Conservation (phyloP, 192 early-diverging fungal genomes). For the Piromyces sp. region DNA sequence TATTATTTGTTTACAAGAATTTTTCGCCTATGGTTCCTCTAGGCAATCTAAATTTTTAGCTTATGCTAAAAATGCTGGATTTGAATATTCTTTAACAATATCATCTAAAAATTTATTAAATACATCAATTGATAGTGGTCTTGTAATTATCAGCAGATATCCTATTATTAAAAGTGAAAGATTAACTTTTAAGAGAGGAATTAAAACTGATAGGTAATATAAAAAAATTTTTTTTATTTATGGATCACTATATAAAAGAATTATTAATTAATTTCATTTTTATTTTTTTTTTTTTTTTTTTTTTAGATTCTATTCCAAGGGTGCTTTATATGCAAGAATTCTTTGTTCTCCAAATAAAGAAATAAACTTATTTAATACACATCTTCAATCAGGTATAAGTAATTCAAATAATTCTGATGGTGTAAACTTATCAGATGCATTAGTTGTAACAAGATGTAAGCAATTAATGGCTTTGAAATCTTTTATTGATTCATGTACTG, state of each 20-base stretch:
- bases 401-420: slow-evolving; percentile 30
- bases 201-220: slow-evolving; percentile 52
- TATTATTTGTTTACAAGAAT: slow-evolving; percentile 63
- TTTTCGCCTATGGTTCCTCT: slow-evolving; percentile 54
- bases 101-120: slow-evolving; percentile 41
- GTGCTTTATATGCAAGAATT: slow-evolving; percentile 58
- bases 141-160: slow-evolving; percentile 54
- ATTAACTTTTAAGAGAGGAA: slow-evolving; percentile 45
- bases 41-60: slow-evolving; percentile 35
- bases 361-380: slow-evolving; percentile 56
- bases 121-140: slow-evolving; percentile 51
- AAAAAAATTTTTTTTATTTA: too few species aligned
- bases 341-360: slow-evolving; percentile 17
- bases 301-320: slow-evolving; percentile 41
- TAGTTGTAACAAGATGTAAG: slow-evolving; percentile 29
- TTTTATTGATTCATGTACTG: slow-evolving; percentile 48
- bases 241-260: too few species aligned
- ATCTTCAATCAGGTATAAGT: slow-evolving; percentile 46
- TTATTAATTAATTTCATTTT: too few species aligned
- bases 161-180: slow-evolving; percentile 39
- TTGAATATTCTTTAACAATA: slow-evolving; percentile 42
- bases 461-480: slow-evolving; percentile 50
- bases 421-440: slow-evolving; percentile 29
- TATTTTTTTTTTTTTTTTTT: too few species aligned
- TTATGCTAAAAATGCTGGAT: slow-evolving; percentile 45